phyloP scores from a whole-genome alignment of 768 basidiomycete genomes.

The Agaricus subrufescens region DNA sequence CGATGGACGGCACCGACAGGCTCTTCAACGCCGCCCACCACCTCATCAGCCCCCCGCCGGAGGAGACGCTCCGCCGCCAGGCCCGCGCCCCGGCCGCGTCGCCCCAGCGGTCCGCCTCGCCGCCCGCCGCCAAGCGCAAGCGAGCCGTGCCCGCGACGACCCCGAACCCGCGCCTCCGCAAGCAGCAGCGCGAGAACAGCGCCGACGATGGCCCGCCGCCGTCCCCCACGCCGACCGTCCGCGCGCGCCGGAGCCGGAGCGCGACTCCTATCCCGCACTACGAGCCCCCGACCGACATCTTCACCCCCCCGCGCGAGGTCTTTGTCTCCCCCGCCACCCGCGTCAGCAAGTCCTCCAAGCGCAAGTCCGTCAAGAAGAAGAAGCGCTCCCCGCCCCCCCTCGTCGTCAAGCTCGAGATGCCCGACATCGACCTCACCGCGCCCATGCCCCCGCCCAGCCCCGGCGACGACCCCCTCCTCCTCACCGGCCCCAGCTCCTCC shows the following conservation, averaged over 20 bases:
- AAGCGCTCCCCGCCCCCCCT: constrained; percentile 16
- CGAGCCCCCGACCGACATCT: constrained; percentile 63
- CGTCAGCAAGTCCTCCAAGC: constrained; percentile 9
- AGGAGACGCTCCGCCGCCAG: constrained; percentile 38
- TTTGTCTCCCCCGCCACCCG: constrained; percentile 32
- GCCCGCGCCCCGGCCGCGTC: not conserved
- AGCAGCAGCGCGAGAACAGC: constrained; percentile 26
- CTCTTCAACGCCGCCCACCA: constrained; percentile 23
- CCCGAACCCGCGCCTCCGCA: constrained; percentile 47
- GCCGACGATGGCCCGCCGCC: not conserved
- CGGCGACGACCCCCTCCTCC: constrained; percentile 68
- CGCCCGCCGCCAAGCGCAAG: constrained; percentile 33
- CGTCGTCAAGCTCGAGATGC: constrained; percentile 59
- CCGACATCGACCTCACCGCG: constrained; percentile 51
- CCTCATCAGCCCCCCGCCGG: constrained; percentile 60
- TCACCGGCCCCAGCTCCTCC: constrained; percentile 35
- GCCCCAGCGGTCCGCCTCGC: not conserved
- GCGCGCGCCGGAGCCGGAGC: constrained; percentile 30
- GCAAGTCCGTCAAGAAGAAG: constrained; percentile 13
- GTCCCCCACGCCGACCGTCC: constrained; percentile 24
- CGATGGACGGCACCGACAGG: constrained; percentile 8
- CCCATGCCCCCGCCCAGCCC: constrained; percentile 71
- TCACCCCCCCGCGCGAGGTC: constrained; percentile 67
- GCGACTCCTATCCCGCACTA: constrained; percentile 57
- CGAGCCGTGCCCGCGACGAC: constrained; percentile 44